phyloP scores from a whole-genome alignment of 1,284 basidiomycete species.

The Pseudozyma sp. region DNA sequence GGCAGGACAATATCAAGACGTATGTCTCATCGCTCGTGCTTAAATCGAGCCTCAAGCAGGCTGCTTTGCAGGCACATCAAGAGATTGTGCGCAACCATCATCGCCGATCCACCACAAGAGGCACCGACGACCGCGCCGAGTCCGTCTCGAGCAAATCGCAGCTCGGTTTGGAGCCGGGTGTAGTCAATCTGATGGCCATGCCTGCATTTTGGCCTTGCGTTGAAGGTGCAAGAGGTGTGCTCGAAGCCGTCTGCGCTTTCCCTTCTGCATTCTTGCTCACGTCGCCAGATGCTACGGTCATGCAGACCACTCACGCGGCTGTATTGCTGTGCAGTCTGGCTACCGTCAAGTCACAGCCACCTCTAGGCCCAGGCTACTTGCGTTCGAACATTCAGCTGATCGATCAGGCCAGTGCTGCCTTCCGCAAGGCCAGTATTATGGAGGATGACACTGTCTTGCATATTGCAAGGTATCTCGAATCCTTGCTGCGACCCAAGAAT shows the following conservation, averaged over 20 bases:
- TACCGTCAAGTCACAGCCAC: constrained; percentile 39
- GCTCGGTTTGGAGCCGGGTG: constrained; percentile 33
- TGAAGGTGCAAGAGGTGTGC: constrained; percentile 37
- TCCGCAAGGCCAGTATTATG: constrained; percentile 38
- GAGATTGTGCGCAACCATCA: constrained; percentile 47
- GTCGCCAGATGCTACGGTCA: constrained; percentile 42
- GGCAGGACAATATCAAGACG: constrained; percentile 52
- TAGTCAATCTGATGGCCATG: constrained; percentile 49
- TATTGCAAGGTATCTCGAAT: constrained; percentile 48
- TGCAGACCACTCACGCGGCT: constrained; percentile 45
- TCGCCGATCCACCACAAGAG: constrained; percentile 37
- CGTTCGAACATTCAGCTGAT: constrained; percentile 44
- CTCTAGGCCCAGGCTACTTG: constrained; percentile 42
- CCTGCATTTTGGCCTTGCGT: constrained; percentile 54
- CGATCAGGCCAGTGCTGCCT: constrained; percentile 43
- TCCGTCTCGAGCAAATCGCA: constrained; percentile 39
- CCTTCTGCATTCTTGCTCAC: constrained; percentile 26
- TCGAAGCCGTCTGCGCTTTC: constrained; percentile 42
- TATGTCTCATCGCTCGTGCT: constrained; percentile 49
- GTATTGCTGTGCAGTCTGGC: constrained; percentile 50
- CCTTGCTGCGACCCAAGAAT: constrained; percentile 40
- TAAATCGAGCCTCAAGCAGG: constrained; percentile 47
- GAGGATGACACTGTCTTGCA: constrained; percentile 44
- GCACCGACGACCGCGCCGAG: constrained; percentile 36
- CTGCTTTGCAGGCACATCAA: constrained; percentile 45